Percentiles rank a stretch among this genome's conserved stretches.
Evolutionary conservation across 192 early-diverging fungal species (phyloP).

Genomic region (Coemansia sp.): DNA sequence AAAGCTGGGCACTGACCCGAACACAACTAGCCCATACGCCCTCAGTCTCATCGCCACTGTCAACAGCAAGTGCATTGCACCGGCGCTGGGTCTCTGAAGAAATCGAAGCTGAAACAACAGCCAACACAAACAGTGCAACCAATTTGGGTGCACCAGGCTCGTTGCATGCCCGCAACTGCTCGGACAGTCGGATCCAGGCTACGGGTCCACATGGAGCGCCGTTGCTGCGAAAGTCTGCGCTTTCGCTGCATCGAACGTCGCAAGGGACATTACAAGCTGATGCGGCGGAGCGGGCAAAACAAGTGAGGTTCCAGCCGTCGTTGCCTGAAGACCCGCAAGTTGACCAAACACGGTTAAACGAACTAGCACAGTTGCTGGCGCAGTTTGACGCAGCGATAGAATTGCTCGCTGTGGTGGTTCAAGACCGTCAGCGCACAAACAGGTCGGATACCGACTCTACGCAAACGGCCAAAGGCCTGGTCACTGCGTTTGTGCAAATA

Average conservation of each 20-base stretch:
- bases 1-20: conserved; percentile 25
- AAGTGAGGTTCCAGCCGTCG: conserved; percentile 35
- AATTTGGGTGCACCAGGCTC: not conserved
- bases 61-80: conserved; percentile 19
- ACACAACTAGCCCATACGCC: conserved; percentile 37
- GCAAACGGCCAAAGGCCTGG: conserved; percentile 14
- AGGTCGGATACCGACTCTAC: not conserved
- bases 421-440: not conserved
- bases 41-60: conserved; percentile 36
- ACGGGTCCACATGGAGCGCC: not conserved
- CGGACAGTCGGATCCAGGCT: conserved; percentile 37
- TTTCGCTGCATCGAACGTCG: conserved; percentile 20
- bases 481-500: conserved; percentile 44
- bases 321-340: conserved; percentile 6
- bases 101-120: conserved; percentile 21
- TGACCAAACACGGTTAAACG: conserved; percentile 37
- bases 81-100: conserved; percentile 52
- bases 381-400: conserved; percentile 39
- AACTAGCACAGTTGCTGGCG: conserved; percentile 35
- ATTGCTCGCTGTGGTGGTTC: conserved; percentile 8
- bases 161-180: conserved; percentile 35
- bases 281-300: conserved; percentile 37
- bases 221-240: conserved; percentile 31
- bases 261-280: not conserved
- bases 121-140: not conserved